Base-by-base conservation (phyloP, 2,329 filamentous ascomycete genomes). In the Aspergillus proliferans region DNA sequence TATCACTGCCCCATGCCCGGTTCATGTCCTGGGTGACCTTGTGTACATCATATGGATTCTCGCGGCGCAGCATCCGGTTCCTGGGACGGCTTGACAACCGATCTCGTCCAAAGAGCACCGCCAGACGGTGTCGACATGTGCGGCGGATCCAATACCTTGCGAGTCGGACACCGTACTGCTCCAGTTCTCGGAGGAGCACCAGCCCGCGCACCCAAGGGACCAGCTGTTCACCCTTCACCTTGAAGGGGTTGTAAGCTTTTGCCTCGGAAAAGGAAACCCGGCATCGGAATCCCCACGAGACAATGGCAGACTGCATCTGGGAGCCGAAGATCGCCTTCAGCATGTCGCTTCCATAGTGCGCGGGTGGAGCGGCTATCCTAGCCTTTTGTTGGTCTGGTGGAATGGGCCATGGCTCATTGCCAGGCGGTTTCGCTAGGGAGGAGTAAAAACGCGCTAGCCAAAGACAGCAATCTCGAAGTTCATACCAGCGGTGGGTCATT, bases 401-500 rank as follows among this genome's bases (percentile, higher is more conserved):
- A 24, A 51, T 45, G 21, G 50, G 46, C 30, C 52, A 45, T 14
- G 51, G 47, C 15, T 51, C 56, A 33, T 45, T 39, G 18, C 19
- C 18, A 22, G 22, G 48, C 15, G 53, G 44, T 44, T 51, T 52
- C 10, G 46, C 47, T 18, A 33, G 49, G 21, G 47, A 49, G 18
- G 56, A 57, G 47, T 78, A 77, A 47, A 67, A 67, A 8, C 59
- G 59, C 6, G 72, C 69, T 3, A 86, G 70, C 78, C 74, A 79
- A 40, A 77, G 56, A 10, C 76, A 69, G 22, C 83, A 67, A 19
- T 72, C 71, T 50, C 73, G 70, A 6, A 85, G 66, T 28, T 79
- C 76, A 12, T 73, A 59, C 58, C 81, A 74, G 14, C 74, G 70
- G 6, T 75, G 69, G 7, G 69, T 62, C 78, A 82, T 84, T 3